Evolutionary conservation across 257 asterid species (phyloP).

Genomic region (Orobanche coerulescens): DNA sequence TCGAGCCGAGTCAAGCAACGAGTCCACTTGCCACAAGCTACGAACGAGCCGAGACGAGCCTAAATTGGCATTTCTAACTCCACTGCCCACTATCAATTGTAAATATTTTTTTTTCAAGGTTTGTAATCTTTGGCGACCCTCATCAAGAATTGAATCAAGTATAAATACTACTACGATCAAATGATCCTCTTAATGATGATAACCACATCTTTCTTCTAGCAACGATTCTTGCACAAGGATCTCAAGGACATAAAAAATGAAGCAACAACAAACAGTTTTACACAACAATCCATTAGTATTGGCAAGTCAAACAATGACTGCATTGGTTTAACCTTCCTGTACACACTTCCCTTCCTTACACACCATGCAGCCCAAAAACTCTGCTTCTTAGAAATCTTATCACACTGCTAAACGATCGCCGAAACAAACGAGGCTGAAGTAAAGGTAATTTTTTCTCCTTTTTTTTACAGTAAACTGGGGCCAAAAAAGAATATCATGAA

Average conservation of each 20-base stretch:
- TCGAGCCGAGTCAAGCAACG: too few species aligned
- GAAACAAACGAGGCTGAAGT: constrained; percentile 8
- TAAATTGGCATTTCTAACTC: too few species aligned
- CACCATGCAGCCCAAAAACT: constrained; percentile 26
- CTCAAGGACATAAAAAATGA: neutral
- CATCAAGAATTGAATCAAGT: too few species aligned
- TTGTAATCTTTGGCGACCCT: too few species aligned
- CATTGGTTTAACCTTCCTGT: constrained; percentile 41
- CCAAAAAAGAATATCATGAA: constrained; percentile 35
- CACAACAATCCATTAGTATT: constrained; percentile 31
- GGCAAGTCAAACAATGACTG: constrained; percentile 32
- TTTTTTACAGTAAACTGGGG: constrained; percentile 39
- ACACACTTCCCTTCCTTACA: constrained; percentile 41
- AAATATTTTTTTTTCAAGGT: too few species aligned
- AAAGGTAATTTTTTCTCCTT: constrained; percentile 22
- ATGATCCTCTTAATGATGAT: too few species aligned
- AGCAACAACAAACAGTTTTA: neutral
- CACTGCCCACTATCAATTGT: too few species aligned
- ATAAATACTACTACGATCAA: too few species aligned
- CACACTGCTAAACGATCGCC: constrained; percentile 19
- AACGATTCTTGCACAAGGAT: neutral
- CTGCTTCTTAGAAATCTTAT: constrained; percentile 36
- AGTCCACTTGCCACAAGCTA: too few species aligned
- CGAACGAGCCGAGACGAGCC: too few species aligned
- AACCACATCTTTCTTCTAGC: too few species aligned